A percentile compares a stretch with the other conserved stretches of the same genome.
Evolutionary conservation across 1,284 basidiomycete genomes (phyloP).

Genomic region (Ustilago loliicola): DNA sequence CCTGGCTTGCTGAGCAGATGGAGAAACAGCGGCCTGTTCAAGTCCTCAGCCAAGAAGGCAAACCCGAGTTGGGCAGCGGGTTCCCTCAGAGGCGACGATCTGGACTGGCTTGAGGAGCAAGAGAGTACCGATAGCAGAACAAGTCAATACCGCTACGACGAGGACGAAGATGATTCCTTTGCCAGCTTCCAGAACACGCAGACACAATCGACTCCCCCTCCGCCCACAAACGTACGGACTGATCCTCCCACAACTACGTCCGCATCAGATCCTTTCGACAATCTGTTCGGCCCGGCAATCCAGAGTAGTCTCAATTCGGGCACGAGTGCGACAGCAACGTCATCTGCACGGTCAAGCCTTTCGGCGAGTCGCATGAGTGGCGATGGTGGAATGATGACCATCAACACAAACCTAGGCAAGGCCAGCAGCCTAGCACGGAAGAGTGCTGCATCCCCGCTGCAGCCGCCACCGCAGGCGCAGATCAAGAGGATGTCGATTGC

Average conservation of each 20-base stretch:
- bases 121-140: conserved; percentile 24
- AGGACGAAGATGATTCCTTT: conserved; percentile 33
- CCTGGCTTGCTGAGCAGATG: conserved; percentile 40
- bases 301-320: conserved; percentile 18
- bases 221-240: background rate
- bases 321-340: conserved; percentile 20
- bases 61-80: conserved; percentile 26
- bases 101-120: conserved; percentile 51
- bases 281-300: conserved; percentile 18
- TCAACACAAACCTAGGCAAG: conserved; percentile 33
- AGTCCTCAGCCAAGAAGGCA: conserved; percentile 23
- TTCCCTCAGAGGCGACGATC: conserved; percentile 22
- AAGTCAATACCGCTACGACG: conserved; percentile 23
- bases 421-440: conserved; percentile 28
- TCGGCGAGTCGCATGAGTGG: conserved; percentile 31
- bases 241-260: background rate
- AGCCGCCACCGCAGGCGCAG: conserved; percentile 33
- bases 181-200: conserved; percentile 24
- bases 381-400: conserved; percentile 46
- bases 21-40: conserved; percentile 41
- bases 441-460: conserved; percentile 30
- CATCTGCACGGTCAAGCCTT: conserved; percentile 31
- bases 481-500: conserved; percentile 27
- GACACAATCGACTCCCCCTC: background rate
- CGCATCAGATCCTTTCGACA: conserved; percentile 30